Evolutionary conservation across 1,284 basidiomycete genomes (phyloP), one percentile per base, ranked within the genome.

Genomic region (Sanghuangporus sanghuang): DNA sequence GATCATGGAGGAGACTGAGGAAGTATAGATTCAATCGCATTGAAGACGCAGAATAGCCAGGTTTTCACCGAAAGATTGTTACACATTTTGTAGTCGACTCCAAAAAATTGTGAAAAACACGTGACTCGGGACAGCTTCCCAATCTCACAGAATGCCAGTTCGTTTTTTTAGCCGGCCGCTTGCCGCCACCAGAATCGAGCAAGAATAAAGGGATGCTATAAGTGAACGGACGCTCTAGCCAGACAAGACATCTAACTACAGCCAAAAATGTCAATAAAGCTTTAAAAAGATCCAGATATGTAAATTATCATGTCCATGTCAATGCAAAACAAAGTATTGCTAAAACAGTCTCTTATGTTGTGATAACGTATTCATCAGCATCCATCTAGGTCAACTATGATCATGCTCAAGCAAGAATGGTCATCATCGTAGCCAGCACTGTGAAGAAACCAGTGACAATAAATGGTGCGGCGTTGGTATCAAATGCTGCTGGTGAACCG

Each of bases 391-490:
- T 36, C 35, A 18, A 2, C 27, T 32, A 14, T 12, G 3, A 5
- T 16, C 11, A 54, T 18, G 18, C 53, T 63, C 44, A 64, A 50
- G 60, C 59, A 44, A 64, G 54, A 36, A 65, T 65, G 18, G 49
- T 40, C 56, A 62, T 59, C 64, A 65, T 62, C 35, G 61, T 65
- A 14, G 61, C 52, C 9, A 65, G n/a, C 12, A 57, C 46, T 21
- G 61, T 59, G 50, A 63, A 42, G 40, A 65, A 59, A 3, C 64
- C 60, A 27, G 50, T 57, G n/a, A 56, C 64, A 38, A 65, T 44
- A 39, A 36, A 65, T 35, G 64, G 64, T 3, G 59, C 46, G 23
- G 59, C 64, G 27, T 23, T 52, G 8, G 42, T 57, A n/a, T 61
- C 55, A 27, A 61, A 61, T 11, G 53, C 48, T 11, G 59, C 23